These are phyloP conservation scores for Monosporozyma aquatica DNA, from an alignment of 805 yeast genomes.

Conservation along the genomic window DNA sequence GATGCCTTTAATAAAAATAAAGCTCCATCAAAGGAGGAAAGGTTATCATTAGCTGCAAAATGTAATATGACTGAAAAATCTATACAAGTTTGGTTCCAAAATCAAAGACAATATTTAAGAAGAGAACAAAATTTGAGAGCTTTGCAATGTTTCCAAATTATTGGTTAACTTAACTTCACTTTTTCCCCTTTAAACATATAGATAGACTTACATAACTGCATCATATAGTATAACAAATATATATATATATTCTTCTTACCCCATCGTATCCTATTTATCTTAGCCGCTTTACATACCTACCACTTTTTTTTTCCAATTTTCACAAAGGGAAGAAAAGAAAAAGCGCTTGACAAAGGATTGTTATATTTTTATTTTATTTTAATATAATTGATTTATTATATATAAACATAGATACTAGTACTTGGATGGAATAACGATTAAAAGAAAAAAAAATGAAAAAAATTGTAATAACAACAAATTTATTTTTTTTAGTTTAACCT, in stretches of 20 bases:
- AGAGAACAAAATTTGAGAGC: constrained; percentile 27
- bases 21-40: constrained; percentile 70
- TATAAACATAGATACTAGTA: constrained; percentile 1
- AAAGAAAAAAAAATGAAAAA: background rate
- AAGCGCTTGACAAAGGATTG: too few species aligned
- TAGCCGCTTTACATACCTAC: too few species aligned
- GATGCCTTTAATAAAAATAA: constrained; percentile 63
- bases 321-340: too few species aligned
- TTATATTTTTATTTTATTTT: too few species aligned
- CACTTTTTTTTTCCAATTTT: too few species aligned
- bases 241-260: background rate
- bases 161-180: background rate
- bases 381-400: too few species aligned
- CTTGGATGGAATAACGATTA: too few species aligned
- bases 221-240: background rate
- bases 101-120: constrained; percentile 74
- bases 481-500: constrained; percentile 19
- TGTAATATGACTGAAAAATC: constrained; percentile 92
- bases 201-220: too few species aligned
- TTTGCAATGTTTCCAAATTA: constrained; percentile 1
- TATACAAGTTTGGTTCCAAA: constrained; percentile 97
- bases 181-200: too few species aligned
- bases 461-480: background rate
- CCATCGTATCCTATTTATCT: background rate
- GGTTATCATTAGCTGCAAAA: constrained; percentile 64